These are phyloP conservation scores for Gorgonomyces haynaldii DNA, from an alignment of 192 early-diverging fungal genomes.

Conservation along the genomic window DNA sequence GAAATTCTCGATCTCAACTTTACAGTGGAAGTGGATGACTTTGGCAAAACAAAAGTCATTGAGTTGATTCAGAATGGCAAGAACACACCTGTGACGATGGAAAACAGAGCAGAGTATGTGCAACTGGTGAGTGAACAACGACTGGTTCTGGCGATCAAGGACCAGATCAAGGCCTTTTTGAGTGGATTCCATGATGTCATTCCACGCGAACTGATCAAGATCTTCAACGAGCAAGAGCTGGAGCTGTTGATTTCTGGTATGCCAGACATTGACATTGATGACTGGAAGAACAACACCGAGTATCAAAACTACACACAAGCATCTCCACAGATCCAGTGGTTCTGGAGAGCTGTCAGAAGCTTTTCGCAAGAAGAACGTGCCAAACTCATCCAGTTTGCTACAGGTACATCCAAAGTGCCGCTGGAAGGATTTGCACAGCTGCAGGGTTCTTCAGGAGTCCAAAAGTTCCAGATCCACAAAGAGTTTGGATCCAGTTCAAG, in stretches of 20 bases:
- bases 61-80: conserved; percentile 82
- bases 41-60: conserved; percentile 72
- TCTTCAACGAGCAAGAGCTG: conserved; percentile 98
- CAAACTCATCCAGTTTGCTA: conserved; percentile 94
- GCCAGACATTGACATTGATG: conserved; percentile 98
- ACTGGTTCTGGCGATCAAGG: conserved; percentile 79
- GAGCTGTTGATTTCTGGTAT: conserved; percentile 96
- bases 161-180: conserved; percentile 89
- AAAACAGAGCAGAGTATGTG: conserved; percentile 96
- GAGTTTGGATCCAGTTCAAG: conserved; percentile 76
- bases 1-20: conserved; percentile 92
- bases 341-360: conserved; percentile 95
- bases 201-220: conserved; percentile 79
- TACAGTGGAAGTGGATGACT: conserved; percentile 85
- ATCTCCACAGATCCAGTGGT: conserved; percentile 92
- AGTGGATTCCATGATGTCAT: conserved; percentile 94
- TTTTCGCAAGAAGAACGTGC: conserved; percentile 97
- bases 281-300: conserved; percentile 98
- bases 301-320: conserved; percentile 81
- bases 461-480: conserved; percentile 99
- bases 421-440: conserved; percentile 85
- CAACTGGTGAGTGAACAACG: conserved; percentile 84
- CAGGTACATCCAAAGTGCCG: conserved; percentile 97
- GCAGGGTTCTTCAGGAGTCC: conserved; percentile 86
- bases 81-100: conserved; percentile 82